Evolutionary conservation across 208 protist genomes (phyloP), one percentile per base, ranked within the genome.

Genomic region (Acanthamoeba sp.): DNA sequence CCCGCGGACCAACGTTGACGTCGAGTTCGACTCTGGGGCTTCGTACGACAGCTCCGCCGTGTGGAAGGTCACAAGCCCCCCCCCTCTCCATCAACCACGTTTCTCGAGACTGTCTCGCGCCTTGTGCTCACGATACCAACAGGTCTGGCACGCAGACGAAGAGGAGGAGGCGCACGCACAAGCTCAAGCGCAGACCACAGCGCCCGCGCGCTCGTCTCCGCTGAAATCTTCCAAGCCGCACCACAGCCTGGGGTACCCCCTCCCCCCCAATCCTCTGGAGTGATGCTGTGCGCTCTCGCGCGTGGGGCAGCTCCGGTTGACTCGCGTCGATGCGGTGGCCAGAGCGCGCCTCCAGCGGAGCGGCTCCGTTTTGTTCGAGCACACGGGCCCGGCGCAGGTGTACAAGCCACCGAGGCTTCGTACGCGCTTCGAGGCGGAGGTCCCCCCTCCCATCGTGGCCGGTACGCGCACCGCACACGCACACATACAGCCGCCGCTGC

Each of bases 1-100:
- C 1, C 80, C 80, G 3, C n/a, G 34, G 22, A 80, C 69, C 3
- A 89, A 52, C 18, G 14, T 89, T 16, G 80, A 89, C 32, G 22
- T 89, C 24, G 80, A 89, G 55, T 42, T 89, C 38, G 80, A 89
- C 55, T 34, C 80, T 3, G 42, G 32, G 3, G 45, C 22, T 12
- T 89, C 80, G 5, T 89, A 89, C 80, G 80, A 89, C 36, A 89
- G 80, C 55, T 89, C 80, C 12, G 80, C 80, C 45, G 36, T 89
- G 80, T 89, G 80, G 80, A 89, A 89, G 55, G 80, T 62, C 14
- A 18, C 6, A 55, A 14, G 9, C 29, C 6, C 7, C 12, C 45
- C 3, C 7, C 22, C 34, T 14, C 7, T 42, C n/a, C 38, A 55
- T 87, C 36, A 5, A 22, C 9, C 48, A 1, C 10, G 22, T 16